These are phyloP conservation scores for Truncatella angustata DNA, from an alignment of 2,329 filamentous ascomycete genomes.

Conservation along the genomic window DNA sequence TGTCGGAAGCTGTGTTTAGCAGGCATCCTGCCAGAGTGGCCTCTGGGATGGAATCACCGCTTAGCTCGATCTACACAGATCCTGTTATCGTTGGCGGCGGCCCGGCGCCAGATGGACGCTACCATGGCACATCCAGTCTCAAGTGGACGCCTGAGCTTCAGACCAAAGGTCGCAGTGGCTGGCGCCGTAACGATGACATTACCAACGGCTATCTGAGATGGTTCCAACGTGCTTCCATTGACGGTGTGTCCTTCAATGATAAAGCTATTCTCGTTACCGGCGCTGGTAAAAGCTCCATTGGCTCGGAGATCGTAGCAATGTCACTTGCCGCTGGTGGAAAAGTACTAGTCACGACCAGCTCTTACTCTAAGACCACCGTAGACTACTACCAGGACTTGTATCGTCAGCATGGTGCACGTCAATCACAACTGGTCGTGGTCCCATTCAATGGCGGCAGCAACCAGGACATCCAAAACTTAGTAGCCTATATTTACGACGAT, in stretches of 20 bases:
- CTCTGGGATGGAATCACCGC: neutral
- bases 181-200: conserved; percentile 12
- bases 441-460: conserved; percentile 40
- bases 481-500: conserved; percentile 36
- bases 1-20: conserved; percentile 6
- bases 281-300: conserved; percentile 34
- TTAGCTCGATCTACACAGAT: neutral
- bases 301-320: conserved; percentile 27
- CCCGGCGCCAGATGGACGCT: neutral
- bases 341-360: conserved; percentile 39
- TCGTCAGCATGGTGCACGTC: conserved; percentile 26
- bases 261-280: conserved; percentile 35
- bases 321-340: conserved; percentile 32
- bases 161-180: conserved; percentile 10
- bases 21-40: neutral
- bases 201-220: conserved; percentile 12
- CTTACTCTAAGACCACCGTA: conserved; percentile 24
- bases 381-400: conserved; percentile 34
- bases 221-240: neutral
- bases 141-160: conserved; percentile 10
- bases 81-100: neutral
- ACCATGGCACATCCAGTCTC: neutral
- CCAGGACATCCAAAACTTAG: conserved; percentile 33
- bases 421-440: conserved; percentile 33
- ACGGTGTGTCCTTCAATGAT: conserved; percentile 25